Evolutionary conservation across 202 grass and related monocot species (phyloP), one percentile per base, ranked within the genome.

Genomic region (Cymbopogon flexuosus): DNA sequence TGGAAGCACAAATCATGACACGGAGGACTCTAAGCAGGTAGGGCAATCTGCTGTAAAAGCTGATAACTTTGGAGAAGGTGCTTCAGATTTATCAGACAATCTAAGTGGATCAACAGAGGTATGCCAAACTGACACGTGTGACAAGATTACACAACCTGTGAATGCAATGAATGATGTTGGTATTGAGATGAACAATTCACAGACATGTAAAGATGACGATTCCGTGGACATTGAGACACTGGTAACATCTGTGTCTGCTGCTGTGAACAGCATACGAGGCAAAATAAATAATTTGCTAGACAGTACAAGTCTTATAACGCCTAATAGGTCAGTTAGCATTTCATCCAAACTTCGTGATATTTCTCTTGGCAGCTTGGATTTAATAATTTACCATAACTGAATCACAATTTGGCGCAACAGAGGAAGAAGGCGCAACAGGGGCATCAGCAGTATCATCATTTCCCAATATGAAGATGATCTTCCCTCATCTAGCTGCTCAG

Each of bases 211-310:
- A 63, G 84, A 65, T 47, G 90, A 49, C 4, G 45, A 62, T 42
- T 84, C 81, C 16, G 57, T 83, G 41, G 89, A 91, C 16, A 84
- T 85, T 19, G 88, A 88, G 39, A 69, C 86, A 77, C 86, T 67
- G 12, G 61, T 87, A 62, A 80, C 87, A 79, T 88, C 80, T 64
- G 89, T 84, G 30, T 86, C 84, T 79, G 86, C 81, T 63, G 81
- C 76, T 79, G 85, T 89, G 42, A 88, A 76, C 78, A 89, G 47
- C 80, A 79, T 88, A 30, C 82, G 87, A 78, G 77, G 77, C 72
- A 95, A 93, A 84, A 93, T 80, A 80, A 93, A 70, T 68, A 84
- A 86, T 73, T 61, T 82, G 68, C 73, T 77, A 84, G 88, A 81
- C 35, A 89, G 82, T 85, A 90, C 80, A 79, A 84, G 74, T 60